Evolutionary conservation across 352 stramenopile species (phyloP).

Genomic region (Phytophthora cajani): DNA sequence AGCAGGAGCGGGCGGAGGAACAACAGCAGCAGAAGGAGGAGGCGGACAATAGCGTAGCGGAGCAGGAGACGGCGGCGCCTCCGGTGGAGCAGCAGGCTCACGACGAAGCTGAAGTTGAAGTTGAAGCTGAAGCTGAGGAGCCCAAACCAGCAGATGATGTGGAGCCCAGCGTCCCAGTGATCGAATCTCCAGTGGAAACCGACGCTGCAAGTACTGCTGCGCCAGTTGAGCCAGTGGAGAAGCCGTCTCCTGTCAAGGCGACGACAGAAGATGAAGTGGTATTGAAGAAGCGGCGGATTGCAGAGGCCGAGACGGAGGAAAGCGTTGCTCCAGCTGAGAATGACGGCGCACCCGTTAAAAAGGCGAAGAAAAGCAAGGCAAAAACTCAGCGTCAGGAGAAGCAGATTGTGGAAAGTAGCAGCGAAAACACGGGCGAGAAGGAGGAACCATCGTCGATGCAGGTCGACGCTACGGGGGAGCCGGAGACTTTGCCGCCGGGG

Average conservation of each 20-base stretch:
- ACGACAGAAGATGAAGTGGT: conserved; percentile 11
- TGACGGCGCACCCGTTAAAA: conserved; percentile 16
- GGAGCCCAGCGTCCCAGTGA: neutral
- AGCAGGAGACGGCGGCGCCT: conserved; percentile 10
- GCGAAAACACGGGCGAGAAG: neutral
- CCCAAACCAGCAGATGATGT: conserved; percentile 5
- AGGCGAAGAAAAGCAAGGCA: conserved; percentile 22
- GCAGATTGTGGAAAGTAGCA: conserved; percentile 2
- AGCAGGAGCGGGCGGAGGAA: conserved; percentile 8
- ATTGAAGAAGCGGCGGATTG: conserved; percentile 40
- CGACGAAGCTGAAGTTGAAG: neutral
- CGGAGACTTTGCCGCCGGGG: conserved; percentile 12
- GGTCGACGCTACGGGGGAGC: conserved; percentile 2
- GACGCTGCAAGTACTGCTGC: conserved; percentile 13
- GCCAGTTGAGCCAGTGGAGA: conserved; percentile 19
- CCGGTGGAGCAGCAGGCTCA: neutral
- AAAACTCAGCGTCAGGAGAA: conserved; percentile 9
- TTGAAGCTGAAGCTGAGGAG: conserved; percentile 10
- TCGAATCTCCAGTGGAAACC: conserved; percentile 15
- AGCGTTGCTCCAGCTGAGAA: conserved; percentile 6
- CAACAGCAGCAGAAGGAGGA: conserved; percentile 5
- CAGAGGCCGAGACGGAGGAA: conserved; percentile 14
- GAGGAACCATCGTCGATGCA: neutral
- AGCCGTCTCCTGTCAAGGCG: conserved; percentile 2
- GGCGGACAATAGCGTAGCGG: conserved; percentile 36